These are phyloP conservation scores for Carallia pectinifolia DNA, from an alignment of 345 rosid species.

Conservation along the genomic window DNA sequence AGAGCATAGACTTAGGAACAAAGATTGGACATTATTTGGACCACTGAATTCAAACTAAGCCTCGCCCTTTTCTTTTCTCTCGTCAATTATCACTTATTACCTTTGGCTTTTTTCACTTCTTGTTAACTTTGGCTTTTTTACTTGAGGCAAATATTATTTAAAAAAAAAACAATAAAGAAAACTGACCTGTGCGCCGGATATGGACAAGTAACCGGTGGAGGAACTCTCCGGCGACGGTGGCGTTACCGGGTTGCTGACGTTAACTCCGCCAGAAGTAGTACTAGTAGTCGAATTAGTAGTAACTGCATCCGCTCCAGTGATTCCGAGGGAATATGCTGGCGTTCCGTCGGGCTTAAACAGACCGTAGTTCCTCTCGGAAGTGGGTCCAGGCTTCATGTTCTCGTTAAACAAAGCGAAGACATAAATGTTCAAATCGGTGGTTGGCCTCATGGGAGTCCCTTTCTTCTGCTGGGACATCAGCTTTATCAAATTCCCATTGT, in stretches of 20 bases:
- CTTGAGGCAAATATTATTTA: no score
- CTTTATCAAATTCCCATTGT: constrained; percentile 79
- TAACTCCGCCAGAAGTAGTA: neutral
- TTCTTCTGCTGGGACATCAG: constrained; percentile 52
- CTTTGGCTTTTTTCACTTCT: no score
- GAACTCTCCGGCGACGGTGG: constrained; percentile 19
- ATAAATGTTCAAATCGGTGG: constrained; percentile 53
- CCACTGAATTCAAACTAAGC: no score
- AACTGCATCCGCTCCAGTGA: constrained; percentile 6
- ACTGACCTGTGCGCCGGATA: constrained; percentile 15
- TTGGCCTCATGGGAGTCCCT: constrained; percentile 78
- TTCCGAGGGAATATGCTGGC: constrained; percentile 58
- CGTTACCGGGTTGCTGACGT: neutral
- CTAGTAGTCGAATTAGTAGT: constrained; percentile 9
- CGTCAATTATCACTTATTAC: no score
- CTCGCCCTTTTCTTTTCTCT: no score
- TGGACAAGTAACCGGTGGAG: constrained; percentile 28
- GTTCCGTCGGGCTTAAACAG: constrained; percentile 87
- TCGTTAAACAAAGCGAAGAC: constrained; percentile 90
- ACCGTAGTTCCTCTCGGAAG: constrained; percentile 95
- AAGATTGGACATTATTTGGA: no score
- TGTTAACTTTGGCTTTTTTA: no score
- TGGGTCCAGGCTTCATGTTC: constrained; percentile 91
- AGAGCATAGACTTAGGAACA: no score
- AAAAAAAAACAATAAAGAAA: no score